Evolutionary conservation across 768 basidiomycete species (phyloP).

Genomic region (Xerocomellus amylosporus): DNA sequence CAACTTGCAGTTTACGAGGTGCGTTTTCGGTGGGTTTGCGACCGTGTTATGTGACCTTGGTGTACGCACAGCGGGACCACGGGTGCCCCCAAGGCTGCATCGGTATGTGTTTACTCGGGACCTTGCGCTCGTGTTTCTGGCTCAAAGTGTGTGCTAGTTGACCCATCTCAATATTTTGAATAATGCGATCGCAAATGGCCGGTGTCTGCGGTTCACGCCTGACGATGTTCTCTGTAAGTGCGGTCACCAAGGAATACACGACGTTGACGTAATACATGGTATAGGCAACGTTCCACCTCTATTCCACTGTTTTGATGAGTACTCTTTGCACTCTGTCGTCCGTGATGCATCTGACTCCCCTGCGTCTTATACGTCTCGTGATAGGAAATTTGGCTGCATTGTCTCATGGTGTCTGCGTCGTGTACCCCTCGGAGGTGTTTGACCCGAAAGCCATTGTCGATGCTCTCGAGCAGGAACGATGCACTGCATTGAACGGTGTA

Average conservation of each 20-base stretch:
- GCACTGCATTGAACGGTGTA: conserved; percentile 80
- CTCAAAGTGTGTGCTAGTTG: conserved; percentile 41
- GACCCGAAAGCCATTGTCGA: conserved; percentile 67
- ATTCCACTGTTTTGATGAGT: conserved; percentile 91
- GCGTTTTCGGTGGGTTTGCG: conserved; percentile 5
- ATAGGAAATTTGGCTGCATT: conserved; percentile 78
- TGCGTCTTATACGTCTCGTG: conserved; percentile 56
- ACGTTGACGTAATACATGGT: conserved; percentile 2
- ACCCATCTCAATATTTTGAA: conserved; percentile 80
- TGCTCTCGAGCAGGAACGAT: conserved; percentile 62
- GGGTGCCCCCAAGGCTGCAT: conserved; percentile 78
- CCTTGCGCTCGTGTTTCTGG: not conserved
- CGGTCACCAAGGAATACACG: not conserved
- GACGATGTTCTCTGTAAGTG: conserved; percentile 66
- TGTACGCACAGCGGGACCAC: conserved; percentile 67
- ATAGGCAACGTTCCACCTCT: conserved; percentile 80
- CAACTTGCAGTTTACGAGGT: conserved; percentile 87
- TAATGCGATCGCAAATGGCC: conserved; percentile 68
- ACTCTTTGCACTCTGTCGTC: conserved; percentile 1
- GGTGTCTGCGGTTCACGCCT: conserved; percentile 65
- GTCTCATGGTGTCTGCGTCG: conserved; percentile 68
- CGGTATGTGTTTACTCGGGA: conserved; percentile 43
- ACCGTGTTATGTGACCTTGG: not conserved
- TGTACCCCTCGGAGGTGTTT: conserved; percentile 69
- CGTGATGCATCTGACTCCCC: conserved; percentile 10